Evolutionary conservation across 2,329 filamentous ascomycete genomes (phyloP), one percentile per base, ranked within the genome.

Genomic region (Fonsecaea monophora): DNA sequence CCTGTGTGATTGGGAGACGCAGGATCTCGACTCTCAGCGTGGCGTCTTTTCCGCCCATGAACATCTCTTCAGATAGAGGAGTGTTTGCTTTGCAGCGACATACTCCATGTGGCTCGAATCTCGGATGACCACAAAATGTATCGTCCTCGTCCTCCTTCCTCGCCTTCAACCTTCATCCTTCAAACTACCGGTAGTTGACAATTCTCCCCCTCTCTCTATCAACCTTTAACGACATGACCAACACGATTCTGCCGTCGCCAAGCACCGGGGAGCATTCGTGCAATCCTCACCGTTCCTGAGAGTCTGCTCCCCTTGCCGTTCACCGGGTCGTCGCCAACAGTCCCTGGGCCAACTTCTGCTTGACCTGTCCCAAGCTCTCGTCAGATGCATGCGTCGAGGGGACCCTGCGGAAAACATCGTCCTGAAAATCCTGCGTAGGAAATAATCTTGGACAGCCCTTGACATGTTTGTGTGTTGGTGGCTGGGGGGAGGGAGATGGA

Each of bases 11-110:
- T 25, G 25, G 25, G 25, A 25, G 25, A 25, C 25, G 25, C 25
- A 3, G 25, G 25, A 25, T 25, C 25, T 25, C 25, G 25, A 25
- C 1, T 25, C 25, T 25, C 25, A 0, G 25, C 2, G 25, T 25
- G 60, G 30, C n/a, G 62, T 55, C 45, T 60, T 65, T 48, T 60
- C 55, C 56, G 60, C 42, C 55, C 62, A 60, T 7, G 60, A 25
- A 45, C 56, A 65, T 25, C 62, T 58, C 42, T 64, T 55, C 54
- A 64, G n/a, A 5, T 45, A 35, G 7, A 64, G 35, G 12, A 48
- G 42, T 18, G 64, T 62, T 34, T 50, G n/a, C 37, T 57, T 50
- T 61, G 1, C 58, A 38, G 58, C 56, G 64, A 61, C 38, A 42
- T 58, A 1, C 57, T 53, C 25, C 1, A 30, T 34, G n/a, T 62